Evolutionary conservation across 208 protist genomes (phyloP), one percentile per base, ranked within the genome.

Genomic region (Crithidia bombi): DNA sequence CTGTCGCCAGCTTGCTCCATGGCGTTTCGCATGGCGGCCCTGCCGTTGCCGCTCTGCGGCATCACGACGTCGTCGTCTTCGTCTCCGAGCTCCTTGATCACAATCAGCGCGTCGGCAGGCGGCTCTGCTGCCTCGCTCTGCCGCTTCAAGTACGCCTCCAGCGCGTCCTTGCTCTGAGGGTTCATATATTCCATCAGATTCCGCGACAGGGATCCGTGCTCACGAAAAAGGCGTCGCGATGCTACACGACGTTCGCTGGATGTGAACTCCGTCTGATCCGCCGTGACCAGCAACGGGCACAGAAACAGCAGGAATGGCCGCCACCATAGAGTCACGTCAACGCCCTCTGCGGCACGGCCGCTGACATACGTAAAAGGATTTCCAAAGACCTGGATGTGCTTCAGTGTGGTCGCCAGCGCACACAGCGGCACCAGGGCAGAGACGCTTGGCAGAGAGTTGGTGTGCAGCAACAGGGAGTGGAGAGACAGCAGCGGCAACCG

Each of bases 231-330:
- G 19, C 30, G 54, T 10, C 26, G 17, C n/a, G 35, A 56, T 11
- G 86, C 83, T 23, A 72, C 72, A 15, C 79, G 69, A 25, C 77
- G 77, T 73, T 96, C 88, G 14, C 73, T 72, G 5, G 23, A 4
- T 0, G 78, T 84, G 30, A 92, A 65, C 28, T 81, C 67, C 5
- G 67, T 62, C 28, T 74, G 66, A 63, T 96, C 91, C 44, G 91
- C 51, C 1, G 72, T 83, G 9, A 63, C 41, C 10, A 93, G 75
- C 17, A 83, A 65, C 12, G 91, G 91, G 35, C 80, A 54, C 25
- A 96, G 79, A 65, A 81, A 94, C 11, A 96, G 79, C 47, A 90
- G 30, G 65, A 85, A 86, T 4, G 89, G 74, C 6, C 89, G 81
- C 82, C 85, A 91, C 80, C 80, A 88, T 44, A 73, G 70, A 26